Evolutionary conservation across 2,329 filamentous ascomycete species (phyloP), one percentile per base, ranked within the genome.

Genomic region (Penicillium sp.): DNA sequence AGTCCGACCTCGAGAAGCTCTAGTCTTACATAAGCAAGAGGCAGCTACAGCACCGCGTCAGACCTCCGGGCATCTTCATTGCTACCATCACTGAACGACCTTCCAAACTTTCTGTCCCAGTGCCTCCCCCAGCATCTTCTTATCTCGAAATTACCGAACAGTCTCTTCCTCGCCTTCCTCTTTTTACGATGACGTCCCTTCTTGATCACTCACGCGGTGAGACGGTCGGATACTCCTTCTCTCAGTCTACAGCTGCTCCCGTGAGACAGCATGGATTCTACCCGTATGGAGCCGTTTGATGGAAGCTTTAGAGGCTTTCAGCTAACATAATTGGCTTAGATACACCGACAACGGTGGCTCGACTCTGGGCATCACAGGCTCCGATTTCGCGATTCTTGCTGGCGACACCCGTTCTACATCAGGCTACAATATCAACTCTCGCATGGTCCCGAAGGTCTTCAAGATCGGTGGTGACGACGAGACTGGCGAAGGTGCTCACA

Each of bases 291-390:
- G 8, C 21, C 26, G 26, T 42, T 31, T 12, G 45, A 18, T 12
- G 42, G 4, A 26, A 7, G 8, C 1, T 29, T 39, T 4, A 18
- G 21, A 29, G 18, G 24, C 36, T 7, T 29, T 5, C 13, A 36
- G 47, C 57, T 68, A 39, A 68, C 28, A 13, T 45, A 21, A n/a
- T 24, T 43, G 18, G 21, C 21, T 43, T 56, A 79, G 77, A 56
- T 99, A 99, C 77, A 95, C 94, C 62, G 93, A 99, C 80, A 99
- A 99, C 73, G 94, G 94, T 65, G 94, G 94, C 64, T 95, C 91
- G 55, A 97, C 94, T 49, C 85, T 99, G 51, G 94, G 91, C 68
- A 97, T 99, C 74, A 87, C 90, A 36, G 94, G 95, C 64, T 85
- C 86, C 70, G 89, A 95, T 79, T 99, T 97, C 80, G 85, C 91